Percentiles rank a stretch among this genome's conserved stretches.
These are phyloP conservation scores for Fraxinus albicans DNA, from an alignment of 305 asterid species.

Conservation along the genomic window DNA sequence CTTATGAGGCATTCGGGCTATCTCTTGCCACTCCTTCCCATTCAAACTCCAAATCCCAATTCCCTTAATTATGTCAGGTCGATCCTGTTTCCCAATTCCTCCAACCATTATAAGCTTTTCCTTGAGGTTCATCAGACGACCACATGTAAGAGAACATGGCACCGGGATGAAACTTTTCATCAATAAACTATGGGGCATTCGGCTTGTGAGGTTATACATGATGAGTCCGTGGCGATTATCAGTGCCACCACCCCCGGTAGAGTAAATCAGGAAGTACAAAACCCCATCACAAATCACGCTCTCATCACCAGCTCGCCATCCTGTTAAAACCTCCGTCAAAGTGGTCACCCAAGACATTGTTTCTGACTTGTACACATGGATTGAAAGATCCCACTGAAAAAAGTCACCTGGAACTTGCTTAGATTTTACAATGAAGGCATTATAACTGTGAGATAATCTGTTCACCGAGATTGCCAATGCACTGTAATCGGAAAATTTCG, in stretches of 20 bases:
- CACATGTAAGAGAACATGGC: slow-evolving; percentile 82
- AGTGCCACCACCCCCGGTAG: slow-evolving; percentile 54
- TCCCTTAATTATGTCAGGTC: slow-evolving; percentile 72
- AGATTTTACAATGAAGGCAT: slow-evolving; percentile 56
- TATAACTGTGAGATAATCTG: slow-evolving; percentile 40
- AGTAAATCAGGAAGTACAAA: slow-evolving; percentile 71
- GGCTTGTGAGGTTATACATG: slow-evolving; percentile 45
- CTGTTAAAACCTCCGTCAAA: slow-evolving; percentile 54
- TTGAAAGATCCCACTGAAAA: slow-evolving; percentile 76
- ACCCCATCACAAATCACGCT: slow-evolving; percentile 75
- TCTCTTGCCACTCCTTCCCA: slow-evolving; percentile 75
- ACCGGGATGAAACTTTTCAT: slow-evolving; percentile 62
- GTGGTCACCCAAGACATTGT: slow-evolving; percentile 54
- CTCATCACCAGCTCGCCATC: slow-evolving; percentile 93
- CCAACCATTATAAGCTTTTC: slow-evolving; percentile 83
- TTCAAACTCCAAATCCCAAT: slow-evolving; percentile 75
- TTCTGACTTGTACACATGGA: slow-evolving; percentile 65
- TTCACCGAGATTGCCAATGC: slow-evolving; percentile 69
- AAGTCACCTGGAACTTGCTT: slow-evolving; percentile 75
- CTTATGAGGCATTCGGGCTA: slow-evolving; percentile 79
- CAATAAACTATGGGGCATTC: slow-evolving; percentile 35
- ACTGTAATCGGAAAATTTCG: slow-evolving; percentile 66
- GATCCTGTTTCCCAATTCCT: slow-evolving; percentile 71
- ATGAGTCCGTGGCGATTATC: slow-evolving; percentile 74
- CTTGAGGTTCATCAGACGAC: slow-evolving; percentile 79